Evolutionary conservation across 2,329 filamentous ascomycete genomes (phyloP).

Genomic region (Pestalotiopsis sp.): DNA sequence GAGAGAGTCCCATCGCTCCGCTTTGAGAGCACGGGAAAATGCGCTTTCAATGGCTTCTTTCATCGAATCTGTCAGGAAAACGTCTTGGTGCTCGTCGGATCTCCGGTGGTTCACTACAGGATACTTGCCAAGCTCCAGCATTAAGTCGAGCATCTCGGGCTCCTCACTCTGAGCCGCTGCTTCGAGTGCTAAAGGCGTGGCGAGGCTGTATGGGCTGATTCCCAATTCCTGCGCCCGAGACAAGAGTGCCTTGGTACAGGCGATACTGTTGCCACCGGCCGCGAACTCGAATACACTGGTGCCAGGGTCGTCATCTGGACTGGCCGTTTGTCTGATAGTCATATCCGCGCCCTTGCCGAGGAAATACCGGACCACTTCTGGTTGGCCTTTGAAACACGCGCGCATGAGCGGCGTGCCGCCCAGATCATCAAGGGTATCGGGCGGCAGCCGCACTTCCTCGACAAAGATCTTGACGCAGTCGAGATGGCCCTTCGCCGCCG

Average conservation of each 20-base stretch:
- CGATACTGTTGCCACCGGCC: not conserved
- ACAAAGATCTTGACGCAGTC: slow-evolving; percentile 2
- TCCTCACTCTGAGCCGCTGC: not conserved
- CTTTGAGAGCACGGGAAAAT: not conserved
- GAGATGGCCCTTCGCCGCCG: not conserved
- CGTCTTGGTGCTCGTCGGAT: not conserved
- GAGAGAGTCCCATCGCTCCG: not conserved
- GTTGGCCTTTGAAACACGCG: not conserved
- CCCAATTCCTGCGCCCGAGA: not conserved
- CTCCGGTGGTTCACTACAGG: not conserved
- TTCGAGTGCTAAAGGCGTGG: not conserved
- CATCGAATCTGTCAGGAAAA: not conserved
- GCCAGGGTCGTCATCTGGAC: not conserved
- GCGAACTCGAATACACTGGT: not conserved
- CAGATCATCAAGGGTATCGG: not conserved
- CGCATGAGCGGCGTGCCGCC: slow-evolving; percentile 4
- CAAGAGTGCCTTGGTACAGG: not conserved
- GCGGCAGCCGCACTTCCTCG: not conserved
- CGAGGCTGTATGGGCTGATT: not conserved
- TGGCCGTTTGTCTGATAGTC: not conserved
- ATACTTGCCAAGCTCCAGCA: not conserved
- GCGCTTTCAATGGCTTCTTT: not conserved
- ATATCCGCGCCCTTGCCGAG: not conserved
- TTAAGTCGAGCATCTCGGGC: not conserved
- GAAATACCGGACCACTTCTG: not conserved